A percentile compares a stretch with the other conserved stretches of the same genome.
Evolutionary conservation across 2,329 filamentous ascomycete genomes (phyloP).

Genomic region (Thermochaetoides dissita): DNA sequence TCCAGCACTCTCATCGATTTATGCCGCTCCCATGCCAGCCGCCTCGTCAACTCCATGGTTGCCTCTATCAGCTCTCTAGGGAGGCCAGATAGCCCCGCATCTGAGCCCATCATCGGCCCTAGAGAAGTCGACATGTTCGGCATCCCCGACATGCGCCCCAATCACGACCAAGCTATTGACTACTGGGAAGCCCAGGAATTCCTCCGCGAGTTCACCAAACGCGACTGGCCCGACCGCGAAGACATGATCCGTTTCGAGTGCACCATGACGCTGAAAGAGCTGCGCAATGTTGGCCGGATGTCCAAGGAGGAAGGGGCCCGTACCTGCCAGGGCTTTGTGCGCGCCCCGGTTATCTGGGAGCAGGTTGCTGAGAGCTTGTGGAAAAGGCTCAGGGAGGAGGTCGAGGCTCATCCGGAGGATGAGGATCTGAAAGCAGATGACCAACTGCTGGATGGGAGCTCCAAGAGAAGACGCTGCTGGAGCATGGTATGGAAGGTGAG

Average conservation of each 20-base stretch:
- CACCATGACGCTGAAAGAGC: slow-evolving; percentile 11
- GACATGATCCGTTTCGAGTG: slow-evolving; percentile 11
- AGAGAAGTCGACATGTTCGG: too few relatives aligned
- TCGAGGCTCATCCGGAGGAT: neutral
- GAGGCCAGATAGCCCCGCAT: too few relatives aligned
- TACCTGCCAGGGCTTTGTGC: slow-evolving; percentile 13
- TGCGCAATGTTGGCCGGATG: slow-evolving; percentile 12
- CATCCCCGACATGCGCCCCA: too few relatives aligned
- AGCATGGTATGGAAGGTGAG: too few relatives aligned
- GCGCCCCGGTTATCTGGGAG: slow-evolving; percentile 15
- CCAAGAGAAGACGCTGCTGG: too few relatives aligned
- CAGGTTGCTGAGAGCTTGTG: slow-evolving; percentile 15
- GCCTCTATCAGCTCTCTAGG: too few relatives aligned
- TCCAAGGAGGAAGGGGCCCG: slow-evolving; percentile 7
- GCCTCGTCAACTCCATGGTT: too few relatives aligned
- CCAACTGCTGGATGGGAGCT: too few relatives aligned
- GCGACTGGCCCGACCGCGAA: slow-evolving; percentile 10
- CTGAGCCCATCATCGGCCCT: too few relatives aligned
- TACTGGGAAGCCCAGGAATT: slow-evolving; percentile 11
- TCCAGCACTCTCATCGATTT: too few relatives aligned
- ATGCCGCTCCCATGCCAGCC: too few relatives aligned
- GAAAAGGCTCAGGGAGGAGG: slow-evolving; percentile 1
- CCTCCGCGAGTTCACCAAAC: slow-evolving; percentile 10
- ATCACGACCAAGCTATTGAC: neutral
- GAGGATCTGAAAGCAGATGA: neutral